phyloP scores from a whole-genome alignment of 1,139 yeast genomes.

The Torulaspora pretoriensis region DNA sequence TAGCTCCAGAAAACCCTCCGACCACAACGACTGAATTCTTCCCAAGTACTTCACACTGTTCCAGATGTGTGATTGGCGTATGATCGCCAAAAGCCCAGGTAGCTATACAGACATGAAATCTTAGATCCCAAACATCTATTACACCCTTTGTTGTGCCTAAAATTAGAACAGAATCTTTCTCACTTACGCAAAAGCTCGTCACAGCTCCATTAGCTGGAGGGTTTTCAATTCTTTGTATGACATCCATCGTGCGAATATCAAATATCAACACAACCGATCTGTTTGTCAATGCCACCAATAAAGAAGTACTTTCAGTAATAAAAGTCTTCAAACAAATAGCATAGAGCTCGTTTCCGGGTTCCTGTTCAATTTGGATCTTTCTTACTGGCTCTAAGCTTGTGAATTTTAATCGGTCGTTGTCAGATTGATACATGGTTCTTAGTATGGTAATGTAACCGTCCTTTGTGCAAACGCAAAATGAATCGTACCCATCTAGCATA shows the following conservation, averaged over 20 bases:
- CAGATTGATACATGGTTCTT: constrained; percentile 48
- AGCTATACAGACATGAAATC: constrained; percentile 59
- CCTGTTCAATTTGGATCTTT: constrained; percentile 31
- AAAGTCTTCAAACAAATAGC: constrained; percentile 45
- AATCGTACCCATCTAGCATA: constrained; percentile 58
- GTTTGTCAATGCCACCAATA: constrained; percentile 50
- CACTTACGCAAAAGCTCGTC: constrained; percentile 56
- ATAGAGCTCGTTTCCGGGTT: constrained; percentile 40
- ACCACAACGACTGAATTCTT: constrained; percentile 49
- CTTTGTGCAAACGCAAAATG: constrained; percentile 62
- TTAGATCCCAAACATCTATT: constrained; percentile 74
- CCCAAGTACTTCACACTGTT: constrained; percentile 41
- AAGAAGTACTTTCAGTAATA: constrained; percentile 35
- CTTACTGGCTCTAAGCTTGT: constrained; percentile 37
- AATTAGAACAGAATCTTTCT: constrained; percentile 55
- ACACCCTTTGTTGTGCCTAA: constrained; percentile 74
- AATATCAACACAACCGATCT: constrained; percentile 50
- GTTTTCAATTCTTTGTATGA: constrained; percentile 44
- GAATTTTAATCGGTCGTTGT: constrained; percentile 36
- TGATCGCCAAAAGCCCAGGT: constrained; percentile 56
- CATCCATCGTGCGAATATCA: constrained; percentile 59
- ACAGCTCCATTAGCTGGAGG: constrained; percentile 65
- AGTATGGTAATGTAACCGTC: constrained; percentile 62
- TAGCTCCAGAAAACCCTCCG: constrained; percentile 62
- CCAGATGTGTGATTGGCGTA: constrained; percentile 46